phyloP scores from a whole-genome alignment of 768 basidiomycete genomes.

The Rhodotorula paludigena region DNA sequence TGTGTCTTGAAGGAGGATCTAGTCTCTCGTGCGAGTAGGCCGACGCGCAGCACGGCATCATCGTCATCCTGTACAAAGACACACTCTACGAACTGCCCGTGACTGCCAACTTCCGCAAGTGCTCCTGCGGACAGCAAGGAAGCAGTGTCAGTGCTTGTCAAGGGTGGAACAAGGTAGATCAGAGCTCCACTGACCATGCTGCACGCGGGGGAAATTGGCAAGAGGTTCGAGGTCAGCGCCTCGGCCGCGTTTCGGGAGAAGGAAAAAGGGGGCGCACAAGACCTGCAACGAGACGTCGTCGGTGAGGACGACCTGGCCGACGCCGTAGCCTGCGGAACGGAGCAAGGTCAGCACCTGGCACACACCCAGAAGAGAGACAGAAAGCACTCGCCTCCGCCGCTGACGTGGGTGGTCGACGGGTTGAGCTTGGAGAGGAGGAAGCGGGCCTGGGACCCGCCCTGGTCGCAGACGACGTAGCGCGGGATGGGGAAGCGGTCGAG shows the following conservation, averaged over 20 bases:
- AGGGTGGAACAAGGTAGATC: too few species aligned
- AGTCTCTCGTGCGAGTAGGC: too few species aligned
- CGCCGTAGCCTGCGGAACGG: slow-evolving; percentile 59
- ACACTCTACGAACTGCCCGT: too few species aligned
- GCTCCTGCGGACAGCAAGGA: not conserved
- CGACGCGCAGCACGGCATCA: too few species aligned
- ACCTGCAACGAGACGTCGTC: slow-evolving; percentile 97
- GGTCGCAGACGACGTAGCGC: slow-evolving; percentile 95
- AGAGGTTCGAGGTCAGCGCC: too few species aligned
- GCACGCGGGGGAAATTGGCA: too few species aligned
- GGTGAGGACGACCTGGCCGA: slow-evolving; percentile 92
- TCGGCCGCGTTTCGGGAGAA: not conserved
- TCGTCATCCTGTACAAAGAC: too few species aligned
- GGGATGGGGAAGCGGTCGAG: slow-evolving; percentile 95
- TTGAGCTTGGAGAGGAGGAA: slow-evolving; percentile 95
- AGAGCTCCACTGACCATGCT: not conserved
- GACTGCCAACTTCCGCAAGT: slow-evolving; percentile 37
- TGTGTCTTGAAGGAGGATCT: too few species aligned
- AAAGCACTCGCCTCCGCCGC: slow-evolving; percentile 46
- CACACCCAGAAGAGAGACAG: not conserved
- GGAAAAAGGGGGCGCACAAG: slow-evolving; percentile 49
- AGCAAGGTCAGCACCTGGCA: not conserved
- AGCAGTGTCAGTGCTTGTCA: too few species aligned
- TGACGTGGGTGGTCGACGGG: slow-evolving; percentile 97
- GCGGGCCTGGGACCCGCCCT: slow-evolving; percentile 95